Evolutionary conservation across 2,329 filamentous ascomycete species (phyloP).

Genomic region (Pyrenochaeta sp.): DNA sequence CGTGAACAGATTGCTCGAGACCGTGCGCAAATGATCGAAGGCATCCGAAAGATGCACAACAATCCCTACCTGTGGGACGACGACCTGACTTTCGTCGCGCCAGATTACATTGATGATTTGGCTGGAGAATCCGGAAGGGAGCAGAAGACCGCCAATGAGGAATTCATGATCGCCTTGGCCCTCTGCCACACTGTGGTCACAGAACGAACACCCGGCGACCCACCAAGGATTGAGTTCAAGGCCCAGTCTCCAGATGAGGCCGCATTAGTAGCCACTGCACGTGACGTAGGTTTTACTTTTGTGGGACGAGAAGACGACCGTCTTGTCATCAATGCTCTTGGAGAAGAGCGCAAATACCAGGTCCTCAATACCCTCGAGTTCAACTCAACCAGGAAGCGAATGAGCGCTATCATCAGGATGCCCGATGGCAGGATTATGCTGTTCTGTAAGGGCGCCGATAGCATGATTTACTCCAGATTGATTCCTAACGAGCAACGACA

Average conservation of each 20-base stretch:
- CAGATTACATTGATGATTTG: conserved; percentile 86
- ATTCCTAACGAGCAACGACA: conserved; percentile 85
- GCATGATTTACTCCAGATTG: conserved; percentile 92
- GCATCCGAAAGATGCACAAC: conserved; percentile 79
- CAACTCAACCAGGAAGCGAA: conserved; percentile 94
- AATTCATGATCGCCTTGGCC: conserved; percentile 93
- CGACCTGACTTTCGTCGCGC: conserved; percentile 88
- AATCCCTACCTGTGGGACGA: conserved; percentile 94
- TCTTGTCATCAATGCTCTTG: conserved; percentile 85
- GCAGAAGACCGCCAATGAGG: conserved; percentile 80
- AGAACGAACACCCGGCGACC: conserved; percentile 87
- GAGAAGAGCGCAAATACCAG: conserved; percentile 82
- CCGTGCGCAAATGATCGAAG: conserved; percentile 74
- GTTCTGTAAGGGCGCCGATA: conserved; percentile 97
- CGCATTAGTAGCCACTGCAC: conserved; percentile 89
- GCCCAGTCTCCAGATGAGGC: conserved; percentile 97
- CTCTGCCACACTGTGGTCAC: conserved; percentile 98
- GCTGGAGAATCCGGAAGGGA: conserved; percentile 77
- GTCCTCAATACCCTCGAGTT: conserved; percentile 97
- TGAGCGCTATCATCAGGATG: conserved; percentile 97
- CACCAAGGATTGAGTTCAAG: conserved; percentile 91
- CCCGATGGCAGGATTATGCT: conserved; percentile 87
- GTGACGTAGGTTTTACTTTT: conserved; percentile 94
- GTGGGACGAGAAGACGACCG: conserved; percentile 81
- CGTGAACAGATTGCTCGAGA: conserved; percentile 80